A percentile compares a stretch with the other conserved stretches of the same genome.
Conservation (phyloP, 129 eudicot genomes). For the Pittosporum tobira region DNA sequence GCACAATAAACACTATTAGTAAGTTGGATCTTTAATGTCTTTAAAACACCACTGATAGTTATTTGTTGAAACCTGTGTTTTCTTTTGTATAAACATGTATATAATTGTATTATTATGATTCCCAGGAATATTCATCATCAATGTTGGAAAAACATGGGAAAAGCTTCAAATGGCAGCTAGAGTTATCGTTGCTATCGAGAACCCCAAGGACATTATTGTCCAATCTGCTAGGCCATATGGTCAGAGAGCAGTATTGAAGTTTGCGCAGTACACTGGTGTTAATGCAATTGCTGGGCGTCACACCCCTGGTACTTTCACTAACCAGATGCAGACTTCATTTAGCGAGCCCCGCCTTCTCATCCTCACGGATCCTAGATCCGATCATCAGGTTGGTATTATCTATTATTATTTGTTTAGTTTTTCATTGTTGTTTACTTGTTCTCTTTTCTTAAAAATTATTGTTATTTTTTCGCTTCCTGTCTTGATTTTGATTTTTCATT, state of each 20-base stretch:
- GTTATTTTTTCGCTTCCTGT: no score
- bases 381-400: neutral
- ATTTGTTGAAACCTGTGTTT: no score
- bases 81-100: no score
- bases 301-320: constrained; percentile 78
- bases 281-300: constrained; percentile 80
- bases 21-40: neutral
- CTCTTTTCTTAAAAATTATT: neutral
- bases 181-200: constrained; percentile 32
- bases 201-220: constrained; percentile 78
- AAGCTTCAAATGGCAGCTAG: constrained; percentile 4
- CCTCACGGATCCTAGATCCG: constrained; percentile 10
- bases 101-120: neutral
- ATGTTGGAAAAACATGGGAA: constrained; percentile 48
- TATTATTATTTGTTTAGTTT: no score
- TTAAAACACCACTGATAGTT: no score
- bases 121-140: constrained; percentile 61
- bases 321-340: neutral
- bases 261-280: constrained; percentile 30
- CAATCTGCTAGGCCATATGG: constrained; percentile 87
- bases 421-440: no score
- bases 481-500: constrained; percentile 2
- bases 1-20: neutral
- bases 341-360: neutral
- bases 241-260: constrained; percentile 74